Conservation (phyloP, 2,329 filamentous ascomycete genomes). For the Triangularia setosa region DNA sequence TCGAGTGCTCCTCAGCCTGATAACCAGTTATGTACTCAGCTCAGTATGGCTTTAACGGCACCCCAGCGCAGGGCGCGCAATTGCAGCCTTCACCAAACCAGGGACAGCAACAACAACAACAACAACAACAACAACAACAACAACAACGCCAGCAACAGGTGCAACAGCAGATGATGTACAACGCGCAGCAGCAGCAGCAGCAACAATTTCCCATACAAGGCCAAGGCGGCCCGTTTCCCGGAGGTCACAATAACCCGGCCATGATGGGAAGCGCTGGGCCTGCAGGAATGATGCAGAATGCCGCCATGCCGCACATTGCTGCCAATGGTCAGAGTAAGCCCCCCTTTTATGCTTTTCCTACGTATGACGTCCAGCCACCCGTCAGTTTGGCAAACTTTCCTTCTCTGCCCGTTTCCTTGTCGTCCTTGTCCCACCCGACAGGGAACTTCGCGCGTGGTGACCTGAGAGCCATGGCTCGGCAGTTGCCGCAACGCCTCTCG, state of each 20-base stretch:
- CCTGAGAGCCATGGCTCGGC: constrained; percentile 6
- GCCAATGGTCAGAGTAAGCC: constrained; percentile 58
- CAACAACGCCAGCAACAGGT: constrained; percentile 39
- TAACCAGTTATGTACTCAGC: constrained; percentile 49
- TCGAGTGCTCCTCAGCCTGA: constrained; percentile 20
- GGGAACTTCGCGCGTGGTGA: not conserved
- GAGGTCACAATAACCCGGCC: constrained; percentile 42
- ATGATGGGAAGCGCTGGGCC: constrained; percentile 53
- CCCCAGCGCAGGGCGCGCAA: constrained; percentile 45
- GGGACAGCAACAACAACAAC: constrained; percentile 36
- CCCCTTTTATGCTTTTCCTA: constrained; percentile 20
- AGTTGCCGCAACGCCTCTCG: constrained; percentile 7
- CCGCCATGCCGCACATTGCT: constrained; percentile 56
- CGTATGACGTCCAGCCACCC: constrained; percentile 16
- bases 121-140: constrained; percentile 40
- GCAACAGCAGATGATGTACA: constrained; percentile 57
- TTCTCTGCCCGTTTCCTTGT: constrained; percentile 9
- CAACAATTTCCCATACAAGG: constrained; percentile 51
- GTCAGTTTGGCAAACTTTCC: constrained; percentile 13
- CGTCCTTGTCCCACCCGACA: constrained; percentile 13
- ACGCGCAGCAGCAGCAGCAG: constrained; percentile 47
- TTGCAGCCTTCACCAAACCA: constrained; percentile 42
- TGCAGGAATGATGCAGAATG: constrained; percentile 61
- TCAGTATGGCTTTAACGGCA: constrained; percentile 51
- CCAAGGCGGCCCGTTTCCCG: constrained; percentile 46